Base-by-base conservation (phyloP, 2,329 filamentous ascomycete genomes). In the Scytalidium lignicola region DNA sequence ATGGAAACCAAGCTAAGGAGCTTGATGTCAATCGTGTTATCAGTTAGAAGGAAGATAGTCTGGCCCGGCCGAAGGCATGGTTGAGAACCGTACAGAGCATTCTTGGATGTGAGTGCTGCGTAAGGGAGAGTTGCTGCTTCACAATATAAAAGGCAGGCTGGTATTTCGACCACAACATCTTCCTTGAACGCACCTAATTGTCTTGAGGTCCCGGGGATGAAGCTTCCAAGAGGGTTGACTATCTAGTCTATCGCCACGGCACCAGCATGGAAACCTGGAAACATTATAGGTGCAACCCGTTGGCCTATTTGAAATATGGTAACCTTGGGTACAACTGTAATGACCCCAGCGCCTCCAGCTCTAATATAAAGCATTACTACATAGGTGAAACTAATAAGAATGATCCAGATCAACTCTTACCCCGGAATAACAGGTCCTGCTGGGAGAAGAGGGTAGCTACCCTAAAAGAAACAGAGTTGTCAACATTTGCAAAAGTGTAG, bases 261-360 rank as follows among this genome's bases (percentile, higher is more conserved):
- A 7, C 26, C 26, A 28, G 26, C 26, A 28, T 13, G 26, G 26
- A 28, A 28, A 7, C 26, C 26, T 28, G 26, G 26, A 28, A 28
- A 65, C n/a, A 83, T 78, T 13, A 85, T 70, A 3, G 78, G 79
- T 23, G 81, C 74, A 44, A 75, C 68, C 59, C 78, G 82, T 21
- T 75, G 70, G 41, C 71, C 80, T 54, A 82, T 78, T 50, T 81
- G 70, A 39, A 79, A 73, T 9, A 82, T 67, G 1, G 70, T 71
- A 39, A 80, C 82, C 3, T 47, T 46, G 2, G 51, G 48, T 3
- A 59, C 60, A 29, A 55, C 47, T 48, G 72, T 66, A 29, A 80
- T 70, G 3, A 65, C 66, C 49, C 76, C 76, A n/a, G 75, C 72
- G 39, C 75, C 75, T 52, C 79, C 76, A 37, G 74, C 26, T 28